Base-by-base conservation (phyloP, 2,329 filamentous ascomycete species). In the Pseudogymnoascus sp. region DNA sequence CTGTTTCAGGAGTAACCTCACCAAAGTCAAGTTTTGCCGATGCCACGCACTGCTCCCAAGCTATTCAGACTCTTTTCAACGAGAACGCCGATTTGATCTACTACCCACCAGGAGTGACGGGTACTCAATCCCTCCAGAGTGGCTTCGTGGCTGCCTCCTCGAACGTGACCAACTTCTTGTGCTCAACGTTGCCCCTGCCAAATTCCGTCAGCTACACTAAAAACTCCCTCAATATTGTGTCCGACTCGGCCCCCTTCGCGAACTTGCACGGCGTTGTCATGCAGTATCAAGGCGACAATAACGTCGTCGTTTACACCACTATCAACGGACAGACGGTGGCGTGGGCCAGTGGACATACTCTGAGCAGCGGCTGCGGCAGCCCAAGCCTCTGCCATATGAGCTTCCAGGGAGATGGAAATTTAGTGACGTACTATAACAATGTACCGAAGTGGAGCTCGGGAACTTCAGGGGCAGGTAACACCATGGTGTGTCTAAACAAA, bases 81-180 rank as follows among this genome's bases (percentile, higher is more conserved):
- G 62, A 65, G 5, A 67, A 66, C 31, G 60, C 69, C 28, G 64
- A 70, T 23, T 63, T 70, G 18, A 63, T 71, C 23, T 67, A 67
- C 61, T 69, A 67, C 52, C 59, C 63, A 2, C 45, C 68, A 4
- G 67, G 67, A 5, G 61, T 71, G 2, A 45, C 12, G 68, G 67
- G 25, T 9, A 38, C 66, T 1, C 60, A 63, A 21, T 66, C 40
- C 14, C 62, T 71, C 21, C 68, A 71, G 59, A 37, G 65, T 12
- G 65, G 67, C 8, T 71, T 71, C 41, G 64, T 63, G 5, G 61
- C 63, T 11, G 63, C 68, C 12, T 38, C 64, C 6, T 60, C 62
- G 38, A 71, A 71, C 61, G 63, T 63, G 14, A 70, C 66, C 45
- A 69, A 69, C 59, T 71, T 70, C 65, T 62, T 70, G 35, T 71